Evolutionary conservation across 345 rosid genomes (phyloP).

Genomic region (Brassica juncea): DNA sequence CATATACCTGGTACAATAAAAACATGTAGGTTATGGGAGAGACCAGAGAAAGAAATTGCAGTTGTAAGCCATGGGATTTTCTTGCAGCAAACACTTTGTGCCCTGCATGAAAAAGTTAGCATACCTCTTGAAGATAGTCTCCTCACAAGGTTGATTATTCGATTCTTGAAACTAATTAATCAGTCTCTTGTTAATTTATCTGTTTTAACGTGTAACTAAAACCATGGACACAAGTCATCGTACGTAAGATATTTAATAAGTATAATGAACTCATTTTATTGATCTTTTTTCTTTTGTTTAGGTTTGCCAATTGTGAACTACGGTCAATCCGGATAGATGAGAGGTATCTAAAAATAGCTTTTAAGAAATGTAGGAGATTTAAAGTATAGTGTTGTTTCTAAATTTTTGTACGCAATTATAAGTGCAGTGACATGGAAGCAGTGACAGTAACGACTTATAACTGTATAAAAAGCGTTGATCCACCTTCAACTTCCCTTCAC

Average conservation of each 20-base stretch:
- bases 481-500: constrained; percentile 17
- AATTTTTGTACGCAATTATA: constrained; percentile 1
- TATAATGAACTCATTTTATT: not conserved
- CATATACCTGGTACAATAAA: not conserved
- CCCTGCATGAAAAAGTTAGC: constrained; percentile 47
- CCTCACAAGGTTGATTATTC: constrained; percentile 22
- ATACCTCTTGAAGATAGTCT: constrained; percentile 13
- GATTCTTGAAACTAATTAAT: not conserved
- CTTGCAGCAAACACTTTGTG: constrained; percentile 52
- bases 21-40: constrained; percentile 61
- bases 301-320: constrained; percentile 41
- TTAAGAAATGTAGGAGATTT: not conserved
- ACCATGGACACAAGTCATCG: not conserved
- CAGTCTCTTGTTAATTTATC: not conserved
- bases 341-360: constrained; percentile 7
- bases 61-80: constrained; percentile 77
- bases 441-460: not conserved
- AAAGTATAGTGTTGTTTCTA: not conserved
- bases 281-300: not conserved
- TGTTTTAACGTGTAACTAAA: not conserved
- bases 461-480: constrained; percentile 22
- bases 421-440: constrained; percentile 34
- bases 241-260: not conserved
- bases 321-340: constrained; percentile 26
- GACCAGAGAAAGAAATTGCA: constrained; percentile 83